Evolutionary conservation across 495 filamentous ascomycete genomes (phyloP), one percentile per base, ranked within the genome.

Genomic region (Hypoxylon lienhwacheense): DNA sequence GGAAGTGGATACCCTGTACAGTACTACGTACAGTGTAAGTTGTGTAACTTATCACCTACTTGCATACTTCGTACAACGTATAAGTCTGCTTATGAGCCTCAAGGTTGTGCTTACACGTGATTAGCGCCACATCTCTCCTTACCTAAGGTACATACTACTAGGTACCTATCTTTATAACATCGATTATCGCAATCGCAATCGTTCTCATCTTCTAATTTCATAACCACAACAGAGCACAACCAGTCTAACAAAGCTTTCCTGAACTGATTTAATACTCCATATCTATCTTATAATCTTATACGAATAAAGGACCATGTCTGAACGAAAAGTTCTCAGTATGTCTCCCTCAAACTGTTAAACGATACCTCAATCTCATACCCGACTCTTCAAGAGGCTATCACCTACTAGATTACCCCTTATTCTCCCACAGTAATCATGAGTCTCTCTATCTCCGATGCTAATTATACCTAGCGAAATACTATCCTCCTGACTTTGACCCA

Each of bases 401-500:
- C 20, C 21, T 12, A 24, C 7, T 41, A 10, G 15, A 11, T 20
- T 25, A n/a, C n/a, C n/a, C n/a, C n/a, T n/a, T n/a, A n/a, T n/a
- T n/a, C n/a, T n/a, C n/a, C n/a, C n/a, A n/a, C n/a, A n/a, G n/a
- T n/a, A n/a, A n/a, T n/a, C n/a, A n/a, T n/a, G n/a, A 15, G 21
- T 35, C 55, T 46, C 10, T 28, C 20, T 7, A 7, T 42, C 32
- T 21, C 14, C 17, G 16, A 50, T 57, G 32, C 56, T 61, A 52
- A 58, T 51, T 12, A 12, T 17, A 7, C 26, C 4, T 14, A 64
- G 61, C 59, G 15, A 88, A 89, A 68, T 89, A 93, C 79, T 97
- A 95, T 70, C 93, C 93, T 26, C 90, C 95, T 17, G 95, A 99
- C 71, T 99, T 97, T 73, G 95, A 99, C 73, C 95, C 95, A 12